Base-by-base conservation (phyloP, 805 yeast species). In the Yamadazyma olivae region DNA sequence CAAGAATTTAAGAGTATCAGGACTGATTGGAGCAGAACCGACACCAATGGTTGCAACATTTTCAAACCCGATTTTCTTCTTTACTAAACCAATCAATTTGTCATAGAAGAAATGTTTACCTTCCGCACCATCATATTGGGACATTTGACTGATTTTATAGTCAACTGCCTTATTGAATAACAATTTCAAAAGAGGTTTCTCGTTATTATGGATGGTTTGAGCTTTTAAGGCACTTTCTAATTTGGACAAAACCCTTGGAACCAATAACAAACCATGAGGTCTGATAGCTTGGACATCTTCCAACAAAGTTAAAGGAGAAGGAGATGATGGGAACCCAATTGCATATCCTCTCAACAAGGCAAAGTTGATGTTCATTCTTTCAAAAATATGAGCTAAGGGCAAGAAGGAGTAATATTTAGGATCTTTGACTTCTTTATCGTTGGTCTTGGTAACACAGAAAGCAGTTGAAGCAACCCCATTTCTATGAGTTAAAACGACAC, bases 1-100 rank as follows among this genome's bases (percentile, higher is more conserved):
- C 47, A 84, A 57, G 51, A 81, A 83, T 39, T 64, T 56, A 29
- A 81, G 64, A 1, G 88, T 79, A 26, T 74, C 80, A 14, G 74
- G 70, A 16, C 84, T 63, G 40, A 83, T 67, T 17, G 93, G 91
- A 3, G 91, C 89, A n/a, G 87, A 80, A 20, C 91, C 73, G 10
- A 60, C 50, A 31, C 52, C 43, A 38, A 57, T 27, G 19, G 48
- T 46, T 18, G 41, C 17, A 33, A 53, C 43, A 46, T 51, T 50
- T 49, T 59, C 56, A 51, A 48, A 62, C 43, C 51, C 72, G 46
- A 61, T 49, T 30, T 73, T 66, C n/a, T 67, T 66, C 8, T 68
- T 51, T 20, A 67, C 56, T 13, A 48, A 50, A 1, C 47, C 44
- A 12, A 39, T 37, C 18, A 39, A 44, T 44, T 23, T 53, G 37